Evolutionary conservation across 805 yeast species (phyloP).

Genomic region (Cyberlindnera amylophila): DNA sequence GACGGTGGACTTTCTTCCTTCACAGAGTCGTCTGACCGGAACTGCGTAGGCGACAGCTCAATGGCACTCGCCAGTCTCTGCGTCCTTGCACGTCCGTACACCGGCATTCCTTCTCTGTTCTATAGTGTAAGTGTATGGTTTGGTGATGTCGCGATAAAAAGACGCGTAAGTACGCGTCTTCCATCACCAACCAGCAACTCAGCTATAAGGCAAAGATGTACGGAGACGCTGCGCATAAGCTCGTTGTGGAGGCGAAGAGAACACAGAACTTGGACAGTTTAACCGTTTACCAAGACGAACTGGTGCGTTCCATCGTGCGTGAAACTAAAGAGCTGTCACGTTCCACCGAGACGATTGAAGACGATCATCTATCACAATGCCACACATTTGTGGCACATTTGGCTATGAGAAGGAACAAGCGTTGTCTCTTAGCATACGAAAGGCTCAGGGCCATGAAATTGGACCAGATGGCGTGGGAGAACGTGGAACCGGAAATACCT

Average conservation of each 20-base stretch:
- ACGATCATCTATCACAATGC: constrained; percentile 11
- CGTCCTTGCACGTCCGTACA: neutral
- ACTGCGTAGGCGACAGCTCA: neutral
- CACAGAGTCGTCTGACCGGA: neutral
- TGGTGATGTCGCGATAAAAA: no score
- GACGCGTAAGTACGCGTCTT: neutral
- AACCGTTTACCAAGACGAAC: constrained; percentile 70
- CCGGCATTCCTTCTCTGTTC: no score
- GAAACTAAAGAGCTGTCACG: constrained; percentile 65
- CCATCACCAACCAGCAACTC: neutral
- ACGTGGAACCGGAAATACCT: constrained; percentile 51
- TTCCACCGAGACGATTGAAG: constrained; percentile 7
- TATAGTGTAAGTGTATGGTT: no score
- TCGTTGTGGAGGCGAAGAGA: constrained; percentile 83
- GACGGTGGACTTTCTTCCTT: neutral
- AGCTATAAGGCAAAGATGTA: constrained; percentile 49
- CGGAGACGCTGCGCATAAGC: constrained; percentile 81
- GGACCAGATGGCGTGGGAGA: constrained; percentile 69
- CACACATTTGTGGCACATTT: constrained; percentile 18
- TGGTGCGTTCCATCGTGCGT: constrained; percentile 62
- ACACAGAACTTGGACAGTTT: constrained; percentile 58
- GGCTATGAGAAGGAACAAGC: constrained; percentile 77
- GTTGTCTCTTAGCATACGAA: constrained; percentile 86
- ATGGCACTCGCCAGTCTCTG: neutral
- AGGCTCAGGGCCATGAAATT: constrained; percentile 63